Conservation (phyloP, 495 filamentous ascomycete genomes). For the Daldinia bambusicola region DNA sequence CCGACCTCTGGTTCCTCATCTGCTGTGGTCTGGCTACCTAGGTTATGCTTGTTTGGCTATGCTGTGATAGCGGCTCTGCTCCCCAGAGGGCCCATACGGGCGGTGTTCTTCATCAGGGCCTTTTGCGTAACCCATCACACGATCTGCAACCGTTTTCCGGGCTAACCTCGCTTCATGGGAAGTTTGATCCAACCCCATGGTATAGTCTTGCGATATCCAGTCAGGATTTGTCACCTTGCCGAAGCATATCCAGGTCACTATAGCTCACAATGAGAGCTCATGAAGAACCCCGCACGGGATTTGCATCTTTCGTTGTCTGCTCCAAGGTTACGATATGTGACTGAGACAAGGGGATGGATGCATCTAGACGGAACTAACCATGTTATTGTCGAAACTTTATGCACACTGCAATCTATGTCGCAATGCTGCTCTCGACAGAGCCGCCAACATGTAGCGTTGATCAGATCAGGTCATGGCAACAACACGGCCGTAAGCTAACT, state of each 20-base stretch:
- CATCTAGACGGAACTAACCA: conserved; percentile 3
- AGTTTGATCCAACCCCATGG: background rate
- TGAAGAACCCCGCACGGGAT: conserved; percentile 12
- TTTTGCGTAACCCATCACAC: background rate
- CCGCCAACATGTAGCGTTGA: conserved; percentile 4
- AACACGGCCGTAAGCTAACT: background rate
- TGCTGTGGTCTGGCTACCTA: conserved; percentile 15
- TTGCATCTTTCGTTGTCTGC: conserved; percentile 9
- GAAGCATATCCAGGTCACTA: background rate
- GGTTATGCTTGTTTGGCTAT: conserved; percentile 16
- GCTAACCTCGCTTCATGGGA: conserved; percentile 15
- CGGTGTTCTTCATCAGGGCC: conserved; percentile 19
- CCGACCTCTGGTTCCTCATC: conserved; percentile 21
- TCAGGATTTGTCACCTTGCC: background rate
- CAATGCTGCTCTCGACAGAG: background rate
- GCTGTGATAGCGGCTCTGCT: conserved; percentile 22
- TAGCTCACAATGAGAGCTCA: background rate
- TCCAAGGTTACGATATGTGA: conserved; percentile 6
- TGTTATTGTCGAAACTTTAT: background rate
- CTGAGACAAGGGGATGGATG: background rate
- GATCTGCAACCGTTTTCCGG: conserved; percentile 16
- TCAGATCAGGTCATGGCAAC: conserved; percentile 12
- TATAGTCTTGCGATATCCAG: background rate
- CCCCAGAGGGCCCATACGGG: conserved; percentile 11
- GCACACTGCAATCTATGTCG: conserved; percentile 24